A percentile compares a stretch with the other conserved stretches of the same genome.
Conservation (phyloP, 305 asterid species). For the Petunia hybrid region DNA sequence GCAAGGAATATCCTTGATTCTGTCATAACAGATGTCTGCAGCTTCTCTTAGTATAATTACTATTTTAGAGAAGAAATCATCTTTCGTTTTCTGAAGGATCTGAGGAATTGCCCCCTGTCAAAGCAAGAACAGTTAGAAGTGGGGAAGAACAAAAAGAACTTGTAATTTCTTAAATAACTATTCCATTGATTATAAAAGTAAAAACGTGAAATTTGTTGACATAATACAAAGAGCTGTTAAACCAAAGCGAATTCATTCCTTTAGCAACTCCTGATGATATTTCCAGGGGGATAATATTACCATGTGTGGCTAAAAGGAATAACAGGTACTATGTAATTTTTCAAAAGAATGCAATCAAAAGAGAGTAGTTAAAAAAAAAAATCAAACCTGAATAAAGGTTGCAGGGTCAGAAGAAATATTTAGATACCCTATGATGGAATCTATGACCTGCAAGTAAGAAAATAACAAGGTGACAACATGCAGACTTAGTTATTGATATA, state of each 20-base stretch:
- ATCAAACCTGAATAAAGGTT: conserved; percentile 75
- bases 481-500: neutral
- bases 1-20: conserved; percentile 67
- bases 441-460: conserved; percentile 68
- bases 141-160: neutral
- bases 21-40: conserved; percentile 58
- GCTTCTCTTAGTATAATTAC: conserved; percentile 52
- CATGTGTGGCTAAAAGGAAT: too few relatives aligned
- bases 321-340: neutral
- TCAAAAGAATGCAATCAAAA: neutral
- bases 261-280: too few relatives aligned
- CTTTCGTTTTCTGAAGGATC: conserved; percentile 64
- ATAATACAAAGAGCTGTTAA: neutral
- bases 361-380: too few relatives aligned
- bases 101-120: conserved; percentile 76
- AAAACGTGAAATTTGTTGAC: neutral
- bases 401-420: conserved; percentile 73
- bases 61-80: conserved; percentile 60
- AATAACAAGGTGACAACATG: neutral
- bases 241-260: too few relatives aligned
- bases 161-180: neutral
- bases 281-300: too few relatives aligned
- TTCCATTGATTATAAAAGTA: neutral
- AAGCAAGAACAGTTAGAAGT: neutral
- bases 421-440: conserved; percentile 65